Percentiles rank a stretch among this genome's conserved stretches.
phyloP scores from a whole-genome alignment of 2,329 filamentous ascomycete genomes.

The Diplodia corticola region DNA sequence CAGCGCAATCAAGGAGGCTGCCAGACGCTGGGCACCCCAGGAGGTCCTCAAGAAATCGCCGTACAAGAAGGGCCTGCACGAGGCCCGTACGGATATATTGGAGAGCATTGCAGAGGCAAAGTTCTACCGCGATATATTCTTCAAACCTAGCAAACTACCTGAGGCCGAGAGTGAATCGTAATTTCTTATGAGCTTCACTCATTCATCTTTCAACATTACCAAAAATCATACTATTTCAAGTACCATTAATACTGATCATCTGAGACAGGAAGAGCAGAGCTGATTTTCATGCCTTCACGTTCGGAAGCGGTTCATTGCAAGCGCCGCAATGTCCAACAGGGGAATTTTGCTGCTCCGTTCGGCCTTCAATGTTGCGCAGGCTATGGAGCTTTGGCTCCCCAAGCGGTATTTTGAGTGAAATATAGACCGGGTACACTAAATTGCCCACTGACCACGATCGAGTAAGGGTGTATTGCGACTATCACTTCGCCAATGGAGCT shows the following conservation, averaged over 20 bases:
- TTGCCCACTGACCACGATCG: no score
- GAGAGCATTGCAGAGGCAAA: constrained; percentile 92
- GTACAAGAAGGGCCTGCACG: constrained; percentile 72
- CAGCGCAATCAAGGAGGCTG: constrained; percentile 88
- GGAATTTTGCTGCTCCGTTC: no score
- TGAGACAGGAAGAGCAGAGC: background rate
- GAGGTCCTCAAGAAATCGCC: constrained; percentile 64
- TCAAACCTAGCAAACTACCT: constrained; percentile 38
- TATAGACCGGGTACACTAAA: no score
- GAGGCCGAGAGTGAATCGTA: background rate
- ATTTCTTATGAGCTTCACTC: background rate
- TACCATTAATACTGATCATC: background rate
- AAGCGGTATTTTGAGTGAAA: no score
- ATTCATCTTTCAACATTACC: background rate
- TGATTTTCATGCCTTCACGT: background rate
- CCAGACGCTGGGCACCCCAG: constrained; percentile 72
- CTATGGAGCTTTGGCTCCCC: no score
- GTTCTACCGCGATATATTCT: constrained; percentile 75
- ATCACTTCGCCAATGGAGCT: no score
- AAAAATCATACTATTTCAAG: background rate
- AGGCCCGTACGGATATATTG: constrained; percentile 84
- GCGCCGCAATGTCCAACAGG: no score
- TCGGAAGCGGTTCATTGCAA: no score
- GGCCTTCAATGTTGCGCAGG: no score
- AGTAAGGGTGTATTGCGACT: no score